Conservation (phyloP, 2,329 filamentous ascomycete species). For the Alternaria conjuncta region DNA sequence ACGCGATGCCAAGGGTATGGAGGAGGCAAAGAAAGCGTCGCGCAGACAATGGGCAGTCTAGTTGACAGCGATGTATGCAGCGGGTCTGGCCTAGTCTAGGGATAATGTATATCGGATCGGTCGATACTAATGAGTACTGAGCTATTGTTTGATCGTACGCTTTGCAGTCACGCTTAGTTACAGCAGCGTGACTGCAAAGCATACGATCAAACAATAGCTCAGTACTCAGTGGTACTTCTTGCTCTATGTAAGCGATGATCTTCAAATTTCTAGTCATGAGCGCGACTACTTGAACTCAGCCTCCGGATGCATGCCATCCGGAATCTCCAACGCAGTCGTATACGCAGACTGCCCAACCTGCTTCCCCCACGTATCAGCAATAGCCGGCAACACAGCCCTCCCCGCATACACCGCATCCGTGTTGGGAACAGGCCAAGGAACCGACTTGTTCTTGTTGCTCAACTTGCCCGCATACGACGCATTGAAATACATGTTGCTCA, state of each 20-base stretch:
- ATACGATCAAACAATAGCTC: background rate
- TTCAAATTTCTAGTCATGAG: background rate
- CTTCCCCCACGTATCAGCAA: constrained; percentile 35
- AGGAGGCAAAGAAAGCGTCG: background rate
- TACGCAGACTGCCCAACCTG: constrained; percentile 32
- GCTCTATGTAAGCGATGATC: background rate
- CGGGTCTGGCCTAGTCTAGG: background rate
- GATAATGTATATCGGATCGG: background rate
- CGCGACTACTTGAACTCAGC: constrained; percentile 29
- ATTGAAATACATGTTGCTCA: constrained; percentile 43
- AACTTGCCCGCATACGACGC: constrained; percentile 40
- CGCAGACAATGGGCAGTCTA: constrained; percentile 5
- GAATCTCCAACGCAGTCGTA: constrained; percentile 39
- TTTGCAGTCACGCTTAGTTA: no score
- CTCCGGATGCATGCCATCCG: constrained; percentile 44
- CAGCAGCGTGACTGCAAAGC: no score
- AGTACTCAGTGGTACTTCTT: background rate
- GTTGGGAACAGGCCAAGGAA: constrained; percentile 41
- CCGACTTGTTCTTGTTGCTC: constrained; percentile 35
- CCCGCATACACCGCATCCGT: constrained; percentile 33
- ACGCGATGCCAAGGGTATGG: background rate
- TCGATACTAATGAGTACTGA: background rate
- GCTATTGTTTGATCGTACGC: background rate
- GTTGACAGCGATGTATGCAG: background rate
- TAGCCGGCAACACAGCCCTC: constrained; percentile 31